These are phyloP conservation scores for Nannochloropsis salina DNA, from an alignment of 108 stramenopile species.

Conservation along the genomic window DNA sequence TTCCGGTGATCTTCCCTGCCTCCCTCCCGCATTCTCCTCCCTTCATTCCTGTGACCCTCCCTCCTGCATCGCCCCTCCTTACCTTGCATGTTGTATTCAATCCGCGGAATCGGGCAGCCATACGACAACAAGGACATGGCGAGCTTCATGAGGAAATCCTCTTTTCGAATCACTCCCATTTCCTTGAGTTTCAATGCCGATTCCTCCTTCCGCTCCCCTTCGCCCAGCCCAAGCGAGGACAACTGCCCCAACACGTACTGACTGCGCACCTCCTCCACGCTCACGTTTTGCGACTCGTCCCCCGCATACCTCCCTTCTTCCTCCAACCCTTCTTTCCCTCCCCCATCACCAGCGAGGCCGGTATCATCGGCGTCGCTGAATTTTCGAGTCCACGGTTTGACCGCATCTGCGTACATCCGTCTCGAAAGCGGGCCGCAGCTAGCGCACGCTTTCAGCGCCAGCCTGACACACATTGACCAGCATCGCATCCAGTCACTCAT, in stretches of 20 bases:
- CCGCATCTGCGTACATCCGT: background rate
- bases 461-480: background rate
- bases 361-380: background rate
- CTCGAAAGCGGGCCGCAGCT: background rate
- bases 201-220: background rate
- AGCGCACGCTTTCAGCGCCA: background rate
- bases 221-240: background rate
- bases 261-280: background rate
- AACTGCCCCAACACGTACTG: background rate
- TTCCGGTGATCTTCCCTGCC: background rate
- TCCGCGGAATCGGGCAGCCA: background rate
- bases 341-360: background rate
- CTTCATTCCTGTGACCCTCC: background rate
- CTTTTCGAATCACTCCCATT: background rate
- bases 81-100: conserved; percentile 15
- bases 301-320: background rate
- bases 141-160: background rate
- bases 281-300: background rate
- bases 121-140: background rate
- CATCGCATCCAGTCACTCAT: background rate
- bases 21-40: background rate
- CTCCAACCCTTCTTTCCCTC: background rate
- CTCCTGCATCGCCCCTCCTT: background rate
- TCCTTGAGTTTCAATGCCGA: background rate
- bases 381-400: background rate